Evolutionary conservation across 169 alveolate genomes (phyloP).

Genomic region (Eimeria praecox): DNA sequence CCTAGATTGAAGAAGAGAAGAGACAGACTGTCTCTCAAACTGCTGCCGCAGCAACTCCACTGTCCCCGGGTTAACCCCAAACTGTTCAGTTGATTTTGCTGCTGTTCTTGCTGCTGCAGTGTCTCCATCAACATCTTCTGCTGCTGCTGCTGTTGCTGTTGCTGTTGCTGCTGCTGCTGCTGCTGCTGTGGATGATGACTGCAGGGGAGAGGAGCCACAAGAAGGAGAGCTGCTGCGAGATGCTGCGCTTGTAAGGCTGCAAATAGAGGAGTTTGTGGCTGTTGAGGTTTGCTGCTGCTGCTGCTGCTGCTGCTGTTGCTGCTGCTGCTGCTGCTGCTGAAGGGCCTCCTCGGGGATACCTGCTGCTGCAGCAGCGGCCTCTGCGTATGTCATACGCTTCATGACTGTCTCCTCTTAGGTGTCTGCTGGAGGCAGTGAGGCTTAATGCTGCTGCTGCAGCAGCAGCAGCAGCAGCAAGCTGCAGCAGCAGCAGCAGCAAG

Average conservation of each 20-base stretch:
- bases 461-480: too few relatives aligned
- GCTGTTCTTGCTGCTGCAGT: neutral
- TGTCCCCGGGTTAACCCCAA: constrained; percentile 55
- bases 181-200: neutral
- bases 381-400: constrained; percentile 60
- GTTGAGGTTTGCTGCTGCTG: constrained; percentile 37
- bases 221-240: neutral
- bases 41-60: constrained; percentile 29
- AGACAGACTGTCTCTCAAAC: constrained; percentile 9
- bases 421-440: too few relatives aligned
- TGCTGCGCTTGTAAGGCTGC: neutral
- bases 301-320: constrained; percentile 35
- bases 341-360: neutral
- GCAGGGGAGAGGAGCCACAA: neutral
- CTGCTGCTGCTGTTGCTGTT: neutral
- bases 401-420: too few relatives aligned
- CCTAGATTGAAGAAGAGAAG: neutral
- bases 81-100: neutral
- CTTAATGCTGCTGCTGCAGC: too few relatives aligned
- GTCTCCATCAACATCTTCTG: neutral
- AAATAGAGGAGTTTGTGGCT: constrained; percentile 36
- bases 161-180: constrained; percentile 3
- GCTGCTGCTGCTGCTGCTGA: constrained; percentile 56
- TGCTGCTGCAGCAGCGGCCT: constrained; percentile 49
- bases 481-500: too few relatives aligned